phyloP scores from a whole-genome alignment of 1,139 yeast genomes.

The Candida neerlandica region DNA sequence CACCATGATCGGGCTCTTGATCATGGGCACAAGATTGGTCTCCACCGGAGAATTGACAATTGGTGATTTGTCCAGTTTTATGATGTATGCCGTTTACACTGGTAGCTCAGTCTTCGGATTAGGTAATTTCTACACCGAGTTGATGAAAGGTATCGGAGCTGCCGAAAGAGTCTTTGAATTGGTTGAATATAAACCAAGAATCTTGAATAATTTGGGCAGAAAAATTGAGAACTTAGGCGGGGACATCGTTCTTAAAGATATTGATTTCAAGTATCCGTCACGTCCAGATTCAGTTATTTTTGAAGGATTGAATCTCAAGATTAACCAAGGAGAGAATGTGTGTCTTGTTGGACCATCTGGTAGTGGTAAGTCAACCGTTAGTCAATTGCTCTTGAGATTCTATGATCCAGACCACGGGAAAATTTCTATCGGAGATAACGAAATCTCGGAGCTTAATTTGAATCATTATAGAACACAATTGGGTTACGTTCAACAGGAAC shows the following conservation, averaged over 20 bases:
- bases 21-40: slow-evolving; percentile 81
- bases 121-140: slow-evolving; percentile 86
- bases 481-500: slow-evolving; percentile 94
- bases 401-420: slow-evolving; percentile 75
- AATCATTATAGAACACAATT: slow-evolving; percentile 71
- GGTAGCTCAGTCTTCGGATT: slow-evolving; percentile 89
- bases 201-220: slow-evolving; percentile 64
- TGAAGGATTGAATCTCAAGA: slow-evolving; percentile 60
- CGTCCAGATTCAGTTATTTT: slow-evolving; percentile 76
- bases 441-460: slow-evolving; percentile 67
- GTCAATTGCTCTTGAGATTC: slow-evolving; percentile 75
- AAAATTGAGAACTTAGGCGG: slow-evolving; percentile 36
- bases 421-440: slow-evolving; percentile 69
- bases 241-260: slow-evolving; percentile 63
- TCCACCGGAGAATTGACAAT: slow-evolving; percentile 69
- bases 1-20: slow-evolving; percentile 73
- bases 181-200: slow-evolving; percentile 71
- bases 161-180: slow-evolving; percentile 90
- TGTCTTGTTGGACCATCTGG: slow-evolving; percentile 98
- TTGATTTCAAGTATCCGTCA: slow-evolving; percentile 82
- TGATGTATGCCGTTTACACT: slow-evolving; percentile 92
- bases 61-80: slow-evolving; percentile 90
- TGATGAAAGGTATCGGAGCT: slow-evolving; percentile 97
- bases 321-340: slow-evolving; percentile 82
- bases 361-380: slow-evolving; percentile 89